Evolutionary conservation across 1,284 basidiomycete genomes (phyloP).

Genomic region (Fistulina hepatica): DNA sequence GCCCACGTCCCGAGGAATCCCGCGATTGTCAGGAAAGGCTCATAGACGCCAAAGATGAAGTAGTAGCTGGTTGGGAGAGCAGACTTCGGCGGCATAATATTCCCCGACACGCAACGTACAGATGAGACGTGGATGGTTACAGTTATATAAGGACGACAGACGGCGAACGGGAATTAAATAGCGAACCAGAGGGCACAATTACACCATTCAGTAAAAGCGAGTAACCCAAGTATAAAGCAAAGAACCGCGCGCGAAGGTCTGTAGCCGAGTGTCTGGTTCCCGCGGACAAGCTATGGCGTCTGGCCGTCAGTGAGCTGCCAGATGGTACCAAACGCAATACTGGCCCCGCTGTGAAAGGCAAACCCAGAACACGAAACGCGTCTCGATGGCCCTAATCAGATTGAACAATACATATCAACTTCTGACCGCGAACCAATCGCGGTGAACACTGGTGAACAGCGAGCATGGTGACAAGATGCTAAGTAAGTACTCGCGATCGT

Average conservation of each 20-base stretch:
- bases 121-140: slow-evolving; percentile 10
- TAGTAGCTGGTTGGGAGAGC: slow-evolving; percentile 64
- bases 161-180: slow-evolving; percentile 5
- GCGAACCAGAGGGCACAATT: background rate
- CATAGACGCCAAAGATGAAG: slow-evolving; percentile 59
- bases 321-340: too few species aligned
- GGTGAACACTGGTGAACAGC: background rate
- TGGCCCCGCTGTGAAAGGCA: too few species aligned
- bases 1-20: slow-evolving; percentile 53
- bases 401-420: background rate
- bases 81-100: slow-evolving; percentile 34
- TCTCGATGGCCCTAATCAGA: slow-evolving; percentile 1
- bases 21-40: slow-evolving; percentile 52
- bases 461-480: background rate
- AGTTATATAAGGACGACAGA: slow-evolving; percentile 7
- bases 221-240: slow-evolving; percentile 1
- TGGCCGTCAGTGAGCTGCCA: too few species aligned
- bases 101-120: slow-evolving; percentile 8
- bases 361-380: too few species aligned
- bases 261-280: background rate
- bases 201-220: background rate
- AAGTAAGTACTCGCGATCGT: background rate
- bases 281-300: too few species aligned
- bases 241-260: background rate
- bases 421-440: background rate